phyloP scores from a whole-genome alignment of 768 basidiomycete species.

The Psilocybe azurescens region DNA sequence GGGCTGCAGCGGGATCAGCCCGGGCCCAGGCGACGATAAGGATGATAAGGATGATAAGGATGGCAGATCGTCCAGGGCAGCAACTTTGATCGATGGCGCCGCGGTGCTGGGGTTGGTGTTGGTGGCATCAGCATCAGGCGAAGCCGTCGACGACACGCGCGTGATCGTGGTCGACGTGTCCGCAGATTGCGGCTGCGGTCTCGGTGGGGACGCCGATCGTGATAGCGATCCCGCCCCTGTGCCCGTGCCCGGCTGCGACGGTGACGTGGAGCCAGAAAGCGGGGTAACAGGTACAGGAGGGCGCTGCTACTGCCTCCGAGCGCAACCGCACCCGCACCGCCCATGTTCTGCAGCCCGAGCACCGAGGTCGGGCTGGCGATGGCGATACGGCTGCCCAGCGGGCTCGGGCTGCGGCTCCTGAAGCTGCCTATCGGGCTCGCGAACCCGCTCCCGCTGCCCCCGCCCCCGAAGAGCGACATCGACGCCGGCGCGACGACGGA shows the following conservation, averaged over 20 bases:
- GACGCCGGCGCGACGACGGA: constrained; percentile 61
- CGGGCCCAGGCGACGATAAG: constrained; percentile 4
- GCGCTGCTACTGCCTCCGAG: not conserved
- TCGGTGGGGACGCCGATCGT: constrained; percentile 1
- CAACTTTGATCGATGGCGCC: constrained; percentile 1
- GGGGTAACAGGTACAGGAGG: not conserved
- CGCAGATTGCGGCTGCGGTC: constrained; percentile 3
- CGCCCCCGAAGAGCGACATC: constrained; percentile 19
- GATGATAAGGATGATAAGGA: not conserved
- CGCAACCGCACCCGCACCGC: not conserved
- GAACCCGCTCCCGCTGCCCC: constrained; percentile 53
- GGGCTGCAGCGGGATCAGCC: not conserved
- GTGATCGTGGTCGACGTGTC: constrained; percentile 14
- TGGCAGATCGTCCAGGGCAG: not conserved
- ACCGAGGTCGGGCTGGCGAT: constrained; percentile 20
- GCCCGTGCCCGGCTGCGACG: not conserved
- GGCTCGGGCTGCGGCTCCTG: constrained; percentile 71
- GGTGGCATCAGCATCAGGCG: not conserved
- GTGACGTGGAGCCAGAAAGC: not conserved
- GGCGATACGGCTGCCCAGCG: constrained; percentile 42
- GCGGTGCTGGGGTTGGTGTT: not conserved
- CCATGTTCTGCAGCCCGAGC: constrained; percentile 17
- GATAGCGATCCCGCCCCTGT: too few species aligned
- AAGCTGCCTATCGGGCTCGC: constrained; percentile 74
- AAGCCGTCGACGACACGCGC: not conserved